Evolutionary conservation across 305 asterid genomes (phyloP).

Genomic region (Solanum aculeatissimum): DNA sequence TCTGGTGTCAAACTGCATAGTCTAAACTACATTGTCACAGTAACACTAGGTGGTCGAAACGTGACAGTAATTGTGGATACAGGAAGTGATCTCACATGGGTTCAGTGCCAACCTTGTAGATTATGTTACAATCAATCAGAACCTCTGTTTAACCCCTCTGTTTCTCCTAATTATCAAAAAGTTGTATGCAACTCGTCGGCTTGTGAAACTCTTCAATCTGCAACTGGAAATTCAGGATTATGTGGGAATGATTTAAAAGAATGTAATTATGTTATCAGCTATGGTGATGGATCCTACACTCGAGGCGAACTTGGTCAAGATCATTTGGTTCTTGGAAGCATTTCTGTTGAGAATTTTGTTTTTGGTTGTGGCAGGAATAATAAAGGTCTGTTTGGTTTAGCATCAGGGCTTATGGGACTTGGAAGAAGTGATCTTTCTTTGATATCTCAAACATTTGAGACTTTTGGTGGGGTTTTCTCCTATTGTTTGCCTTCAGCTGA

Average conservation of each 20-base stretch:
- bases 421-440: constrained; percentile 69
- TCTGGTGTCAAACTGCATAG: constrained; percentile 59
- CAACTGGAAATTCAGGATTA: constrained; percentile 43
- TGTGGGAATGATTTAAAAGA: constrained; percentile 24
- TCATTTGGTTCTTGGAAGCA: constrained; percentile 34
- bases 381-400: constrained; percentile 68
- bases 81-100: constrained; percentile 83
- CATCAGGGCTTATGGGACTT: constrained; percentile 76
- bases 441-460: constrained; percentile 45
- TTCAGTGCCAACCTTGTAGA: constrained; percentile 80
- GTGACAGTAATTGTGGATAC: constrained; percentile 70
- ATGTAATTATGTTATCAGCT: constrained; percentile 53
- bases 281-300: constrained; percentile 84
- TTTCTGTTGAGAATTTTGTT: constrained; percentile 28
- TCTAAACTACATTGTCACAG: constrained; percentile 58
- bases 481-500: constrained; percentile 63
- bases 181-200: constrained; percentile 44
- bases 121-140: constrained; percentile 64
- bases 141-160: constrained; percentile 54
- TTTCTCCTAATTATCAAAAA: constrained; percentile 43
- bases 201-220: constrained; percentile 39
- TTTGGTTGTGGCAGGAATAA: constrained; percentile 73
- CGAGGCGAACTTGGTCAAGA: constrained; percentile 60
- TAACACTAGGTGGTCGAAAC: constrained; percentile 48
- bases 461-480: constrained; percentile 62